Percentiles rank a stretch among this genome's conserved stretches.
Conservation (phyloP, 768 basidiomycete species). For the Mrakia blollopis region DNA sequence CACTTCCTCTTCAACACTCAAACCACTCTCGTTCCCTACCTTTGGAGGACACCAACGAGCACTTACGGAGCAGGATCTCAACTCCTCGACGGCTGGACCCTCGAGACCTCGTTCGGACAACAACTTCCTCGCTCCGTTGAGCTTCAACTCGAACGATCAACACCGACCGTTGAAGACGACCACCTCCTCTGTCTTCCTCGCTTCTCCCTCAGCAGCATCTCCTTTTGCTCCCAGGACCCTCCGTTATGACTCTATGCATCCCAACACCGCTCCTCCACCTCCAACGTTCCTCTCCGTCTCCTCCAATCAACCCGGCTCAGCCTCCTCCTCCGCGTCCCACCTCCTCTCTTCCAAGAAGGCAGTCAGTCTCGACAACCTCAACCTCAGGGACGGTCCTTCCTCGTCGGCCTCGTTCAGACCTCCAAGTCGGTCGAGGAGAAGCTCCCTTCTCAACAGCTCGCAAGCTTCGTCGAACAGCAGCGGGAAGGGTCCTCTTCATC, state of each 20-base stretch:
- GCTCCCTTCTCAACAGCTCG: slow-evolving; percentile 17
- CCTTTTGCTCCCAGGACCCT: not conserved
- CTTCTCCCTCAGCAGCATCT: not conserved
- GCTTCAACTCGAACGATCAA: not conserved
- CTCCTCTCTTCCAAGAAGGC: slow-evolving; percentile 29
- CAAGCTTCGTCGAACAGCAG: not conserved
- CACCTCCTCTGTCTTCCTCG: slow-evolving; percentile 24
- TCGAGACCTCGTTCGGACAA: slow-evolving; percentile 5
- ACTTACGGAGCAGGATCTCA: slow-evolving; percentile 31
- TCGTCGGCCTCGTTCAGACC: not conserved
- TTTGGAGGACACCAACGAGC: slow-evolving; percentile 23
- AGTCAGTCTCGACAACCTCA: slow-evolving; percentile 28
- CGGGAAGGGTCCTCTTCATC: slow-evolving; percentile 1
- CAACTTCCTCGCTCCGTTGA: slow-evolving; percentile 20
- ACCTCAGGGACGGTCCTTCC: not conserved
- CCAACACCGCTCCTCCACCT: not conserved
- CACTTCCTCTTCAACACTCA: not conserved
- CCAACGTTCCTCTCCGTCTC: slow-evolving; percentile 17
- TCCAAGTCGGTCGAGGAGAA: not conserved
- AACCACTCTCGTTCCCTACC: slow-evolving; percentile 21
- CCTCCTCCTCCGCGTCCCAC: slow-evolving; percentile 4
- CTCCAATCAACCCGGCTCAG: not conserved
- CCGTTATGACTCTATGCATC: not conserved
- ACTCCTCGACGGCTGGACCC: not conserved
- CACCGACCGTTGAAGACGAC: not conserved